Base-by-base conservation (phyloP, 2,329 filamentous ascomycete genomes). In the Fonsecaea pedrosoi region DNA sequence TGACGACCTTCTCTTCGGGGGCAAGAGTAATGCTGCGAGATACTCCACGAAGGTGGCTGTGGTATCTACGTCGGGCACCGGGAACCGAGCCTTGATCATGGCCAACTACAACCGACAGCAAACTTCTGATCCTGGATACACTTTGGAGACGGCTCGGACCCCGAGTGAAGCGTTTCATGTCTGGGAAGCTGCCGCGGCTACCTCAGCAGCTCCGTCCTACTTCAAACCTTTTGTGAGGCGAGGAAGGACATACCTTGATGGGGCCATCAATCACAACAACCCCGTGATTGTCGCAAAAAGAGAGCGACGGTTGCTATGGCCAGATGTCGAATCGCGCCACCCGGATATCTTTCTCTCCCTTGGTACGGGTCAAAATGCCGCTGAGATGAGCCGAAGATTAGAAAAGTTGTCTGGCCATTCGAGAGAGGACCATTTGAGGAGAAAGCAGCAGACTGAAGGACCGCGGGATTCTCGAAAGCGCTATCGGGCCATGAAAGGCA, bases 71-170 rank as follows among this genome's bases (percentile, higher is more conserved):
- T 50, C 45, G 13, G 45, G 45, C 5, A 50, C 45, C 3, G 45
- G 45, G 18, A 50, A 50, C 45, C 45, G 45, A 50, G 18, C 45
- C 10, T 50, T 50, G 21, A 50, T 50, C 45, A 50, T 50, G 45
- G 45, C 45, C 45, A 50, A 50, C 45, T 50, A 50, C 45, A 50
- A 50, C 45, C 45, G 45, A 18, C 45, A 50, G 45, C 18, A 50
- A 30, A 30, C 45, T 13, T 50, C 45, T 25, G 45, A 50, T 50
- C 45, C 45, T 15, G 45, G 45, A 25, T 50, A 50, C 45, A 50
- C 45, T 12, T 13, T 50, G 45, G 45, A 50, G 12, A 50, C 45
- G 18, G 45, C 45, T 10, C 25, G 45, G 9, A 21, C 21, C 3
- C 45, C 45, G 18, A 50, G 21, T 15, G 45, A 50, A 50, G 45